Evolutionary conservation across 768 basidiomycete genomes (phyloP).

Genomic region (Suillus brevipes): DNA sequence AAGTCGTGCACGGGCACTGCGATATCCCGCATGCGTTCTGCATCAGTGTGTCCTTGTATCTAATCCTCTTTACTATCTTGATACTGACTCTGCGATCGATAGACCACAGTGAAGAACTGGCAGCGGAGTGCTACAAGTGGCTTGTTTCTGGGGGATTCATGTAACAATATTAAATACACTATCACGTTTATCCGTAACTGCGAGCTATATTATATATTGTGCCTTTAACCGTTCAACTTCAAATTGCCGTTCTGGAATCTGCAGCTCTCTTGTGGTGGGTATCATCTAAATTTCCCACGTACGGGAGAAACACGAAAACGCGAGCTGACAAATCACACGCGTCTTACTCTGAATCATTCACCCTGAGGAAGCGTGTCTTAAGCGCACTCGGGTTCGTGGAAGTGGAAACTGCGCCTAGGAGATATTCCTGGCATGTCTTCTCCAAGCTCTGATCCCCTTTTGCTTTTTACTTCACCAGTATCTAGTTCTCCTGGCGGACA

Average conservation of each 20-base stretch:
- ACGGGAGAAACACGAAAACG: background rate
- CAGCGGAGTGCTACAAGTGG: conserved; percentile 50
- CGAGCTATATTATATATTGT: background rate
- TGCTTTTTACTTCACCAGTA: conserved; percentile 17
- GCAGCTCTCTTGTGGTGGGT: too few species aligned
- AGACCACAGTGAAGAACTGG: conserved; percentile 57
- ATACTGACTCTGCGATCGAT: conserved; percentile 7
- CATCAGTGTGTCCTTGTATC: conserved; percentile 50
- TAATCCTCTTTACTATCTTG: conserved; percentile 1
- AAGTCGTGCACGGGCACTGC: conserved; percentile 44
- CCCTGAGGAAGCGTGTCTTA: conserved; percentile 15
- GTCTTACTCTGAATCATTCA: background rate
- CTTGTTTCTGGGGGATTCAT: conserved; percentile 21
- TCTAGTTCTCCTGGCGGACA: conserved; percentile 14
- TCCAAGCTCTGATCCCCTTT: conserved; percentile 14
- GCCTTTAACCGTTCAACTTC: too few species aligned
- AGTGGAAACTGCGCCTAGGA: background rate
- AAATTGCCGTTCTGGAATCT: too few species aligned
- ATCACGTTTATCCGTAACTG: background rate
- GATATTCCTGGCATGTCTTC: conserved; percentile 17
- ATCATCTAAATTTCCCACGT: background rate
- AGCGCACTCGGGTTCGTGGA: conserved; percentile 10
- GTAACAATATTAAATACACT: background rate
- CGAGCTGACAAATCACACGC: conserved; percentile 6
- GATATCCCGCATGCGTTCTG: conserved; percentile 74